These are phyloP conservation scores for Clarireedia paspali DNA, from an alignment of 2,329 filamentous ascomycete genomes.

Conservation along the genomic window DNA sequence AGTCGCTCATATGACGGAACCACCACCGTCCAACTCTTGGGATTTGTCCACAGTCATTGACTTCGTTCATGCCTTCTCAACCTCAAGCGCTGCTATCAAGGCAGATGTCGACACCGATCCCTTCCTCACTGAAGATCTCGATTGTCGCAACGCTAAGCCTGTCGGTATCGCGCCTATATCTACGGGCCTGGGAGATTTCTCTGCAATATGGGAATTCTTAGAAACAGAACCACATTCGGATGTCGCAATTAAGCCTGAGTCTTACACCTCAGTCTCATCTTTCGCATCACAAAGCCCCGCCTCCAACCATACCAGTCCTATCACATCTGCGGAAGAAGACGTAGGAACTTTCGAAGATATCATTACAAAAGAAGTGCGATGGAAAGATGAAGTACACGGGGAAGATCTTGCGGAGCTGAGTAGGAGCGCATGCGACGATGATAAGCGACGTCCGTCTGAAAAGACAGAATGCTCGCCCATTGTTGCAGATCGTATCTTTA, in stretches of 20 bases:
- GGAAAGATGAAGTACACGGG: conserved; percentile 3
- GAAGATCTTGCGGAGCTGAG: not conserved
- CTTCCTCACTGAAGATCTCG: not conserved
- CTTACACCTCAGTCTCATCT: not conserved
- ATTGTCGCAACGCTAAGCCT: not conserved
- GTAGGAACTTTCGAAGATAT: not conserved
- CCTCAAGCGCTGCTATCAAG: not conserved
- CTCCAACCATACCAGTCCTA: not conserved
- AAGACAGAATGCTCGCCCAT: not conserved
- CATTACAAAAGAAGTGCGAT: conserved; percentile 9
- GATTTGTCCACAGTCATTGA: conserved; percentile 10
- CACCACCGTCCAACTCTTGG: not conserved
- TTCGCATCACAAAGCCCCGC: not conserved
- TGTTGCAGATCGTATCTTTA: not conserved
- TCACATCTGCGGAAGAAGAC: not conserved
- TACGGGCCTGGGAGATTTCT: conserved; percentile 3
- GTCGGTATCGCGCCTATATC: not conserved
- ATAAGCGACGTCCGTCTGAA: not conserved
- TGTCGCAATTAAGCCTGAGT: not conserved
- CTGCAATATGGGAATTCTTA: conserved; percentile 1
- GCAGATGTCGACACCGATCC: not conserved
- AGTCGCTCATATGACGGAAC: conserved; percentile 2
- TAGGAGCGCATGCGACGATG: not conserved
- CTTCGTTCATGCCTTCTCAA: conserved; percentile 3
- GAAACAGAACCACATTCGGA: not conserved